Conservation (phyloP, 2,329 filamentous ascomycete species). For the Claviceps humidiphila region DNA sequence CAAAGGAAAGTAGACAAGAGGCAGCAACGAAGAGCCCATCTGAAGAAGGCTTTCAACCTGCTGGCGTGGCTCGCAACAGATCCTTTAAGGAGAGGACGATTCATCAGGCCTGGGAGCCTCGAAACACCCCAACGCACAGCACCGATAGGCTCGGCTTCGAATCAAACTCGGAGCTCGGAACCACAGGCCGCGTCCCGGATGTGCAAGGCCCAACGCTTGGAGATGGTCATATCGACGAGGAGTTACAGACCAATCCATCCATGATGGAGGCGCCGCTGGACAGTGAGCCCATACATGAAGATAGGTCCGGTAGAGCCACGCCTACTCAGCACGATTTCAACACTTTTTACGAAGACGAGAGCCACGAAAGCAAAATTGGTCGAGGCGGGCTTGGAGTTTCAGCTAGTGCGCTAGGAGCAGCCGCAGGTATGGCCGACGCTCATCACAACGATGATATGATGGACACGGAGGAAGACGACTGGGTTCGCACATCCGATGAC, state of each 20-base stretch:
- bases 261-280: constrained; percentile 63
- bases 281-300: constrained; percentile 27
- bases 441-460: constrained; percentile 34
- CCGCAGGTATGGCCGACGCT: constrained; percentile 29
- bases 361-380: constrained; percentile 7
- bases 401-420: constrained; percentile 39
- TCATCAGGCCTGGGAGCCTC: constrained; percentile 36
- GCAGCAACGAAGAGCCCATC: constrained; percentile 17
- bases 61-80: constrained; percentile 44
- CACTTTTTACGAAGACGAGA: constrained; percentile 20
- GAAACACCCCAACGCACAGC: constrained; percentile 44
- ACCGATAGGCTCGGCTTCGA: constrained; percentile 43
- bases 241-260: constrained; percentile 75
- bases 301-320: constrained; percentile 44
- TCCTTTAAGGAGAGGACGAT: constrained; percentile 54
- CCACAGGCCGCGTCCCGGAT: constrained; percentile 53
- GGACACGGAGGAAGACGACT: constrained; percentile 49
- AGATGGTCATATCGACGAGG: constrained; percentile 53
- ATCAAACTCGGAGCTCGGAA: constrained; percentile 44
- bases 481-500: constrained; percentile 48
- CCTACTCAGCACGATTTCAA: constrained; percentile 24
- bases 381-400: constrained; percentile 28
- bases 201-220: constrained; percentile 62
- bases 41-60: constrained; percentile 29
- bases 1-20: constrained; percentile 32